Evolutionary conservation across 2,329 filamentous ascomycete species (phyloP).

Genomic region (Exutisphaerella laricina): DNA sequence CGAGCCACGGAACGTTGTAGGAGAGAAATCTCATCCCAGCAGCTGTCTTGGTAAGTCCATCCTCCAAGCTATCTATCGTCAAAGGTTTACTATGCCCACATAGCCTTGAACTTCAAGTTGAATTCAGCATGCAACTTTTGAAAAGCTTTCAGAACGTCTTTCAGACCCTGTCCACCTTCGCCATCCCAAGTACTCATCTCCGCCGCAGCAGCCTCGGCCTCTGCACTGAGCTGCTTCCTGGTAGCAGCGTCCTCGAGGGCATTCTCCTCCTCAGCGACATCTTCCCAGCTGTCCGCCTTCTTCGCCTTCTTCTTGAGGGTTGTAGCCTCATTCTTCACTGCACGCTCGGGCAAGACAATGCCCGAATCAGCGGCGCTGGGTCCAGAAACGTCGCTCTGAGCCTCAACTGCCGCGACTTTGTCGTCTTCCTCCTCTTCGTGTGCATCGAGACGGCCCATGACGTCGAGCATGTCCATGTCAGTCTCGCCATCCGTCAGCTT

Average conservation of each 20-base stretch:
- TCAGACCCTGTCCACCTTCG: conserved; percentile 45
- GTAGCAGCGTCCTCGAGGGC: conserved; percentile 20
- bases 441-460: conserved; percentile 48
- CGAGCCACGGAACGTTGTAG: too few relatives aligned
- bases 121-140: conserved; percentile 54
- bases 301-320: conserved; percentile 35
- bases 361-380: conserved; percentile 28
- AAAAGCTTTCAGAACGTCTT: conserved; percentile 57
- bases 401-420: conserved; percentile 32
- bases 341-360: conserved; percentile 27
- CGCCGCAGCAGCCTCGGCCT: conserved; percentile 23
- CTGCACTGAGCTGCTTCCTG: conserved; percentile 22
- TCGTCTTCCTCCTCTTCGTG: conserved; percentile 45
- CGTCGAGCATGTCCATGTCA: conserved; percentile 48
- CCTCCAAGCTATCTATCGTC: too few relatives aligned
- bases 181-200: conserved; percentile 33
- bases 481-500: conserved; percentile 40
- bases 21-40: too few relatives aligned
- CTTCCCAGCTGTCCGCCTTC: conserved; percentile 42
- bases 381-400: conserved; percentile 21
- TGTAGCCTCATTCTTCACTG: conserved; percentile 18
- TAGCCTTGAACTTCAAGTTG: conserved; percentile 57
- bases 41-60: too few relatives aligned
- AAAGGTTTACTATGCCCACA: conserved; percentile 58
- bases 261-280: conserved; percentile 35